Percentiles rank a stretch among this genome's conserved stretches.
These are phyloP conservation scores for Mycena sp. DNA, from an alignment of 1,284 basidiomycete genomes.

Conservation along the genomic window DNA sequence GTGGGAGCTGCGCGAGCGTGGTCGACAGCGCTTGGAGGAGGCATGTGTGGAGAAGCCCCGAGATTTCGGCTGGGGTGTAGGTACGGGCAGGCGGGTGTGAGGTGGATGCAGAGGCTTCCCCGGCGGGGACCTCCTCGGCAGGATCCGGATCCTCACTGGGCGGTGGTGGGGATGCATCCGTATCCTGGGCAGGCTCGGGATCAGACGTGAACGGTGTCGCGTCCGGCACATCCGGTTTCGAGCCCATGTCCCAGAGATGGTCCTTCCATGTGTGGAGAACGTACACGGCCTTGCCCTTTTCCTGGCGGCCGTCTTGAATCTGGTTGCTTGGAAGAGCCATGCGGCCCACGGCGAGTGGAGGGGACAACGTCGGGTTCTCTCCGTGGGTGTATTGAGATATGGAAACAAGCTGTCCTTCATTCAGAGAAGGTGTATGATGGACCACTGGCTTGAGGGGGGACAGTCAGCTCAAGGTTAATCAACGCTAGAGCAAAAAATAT, in stretches of 20 bases:
- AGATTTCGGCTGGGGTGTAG: slow-evolving; percentile 64
- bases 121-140: slow-evolving; percentile 16
- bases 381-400: slow-evolving; percentile 60
- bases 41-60: slow-evolving; percentile 70
- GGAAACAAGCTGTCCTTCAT: slow-evolving; percentile 63
- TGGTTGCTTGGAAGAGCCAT: slow-evolving; percentile 67
- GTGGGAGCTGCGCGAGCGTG: slow-evolving; percentile 55
- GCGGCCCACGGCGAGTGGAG: slow-evolving; percentile 75
- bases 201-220: slow-evolving; percentile 39
- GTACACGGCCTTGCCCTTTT: slow-evolving; percentile 79
- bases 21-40: slow-evolving; percentile 75
- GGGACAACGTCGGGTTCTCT: slow-evolving; percentile 49
- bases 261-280: slow-evolving; percentile 79
- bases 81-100: slow-evolving; percentile 3
- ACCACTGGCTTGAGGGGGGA: slow-evolving; percentile 58
- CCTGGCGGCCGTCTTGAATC: slow-evolving; percentile 50
- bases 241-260: slow-evolving; percentile 74
- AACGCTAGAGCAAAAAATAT: neutral
- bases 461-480: slow-evolving; percentile 18
- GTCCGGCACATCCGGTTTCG: slow-evolving; percentile 63
- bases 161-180: slow-evolving; percentile 26
- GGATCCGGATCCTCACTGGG: slow-evolving; percentile 34
- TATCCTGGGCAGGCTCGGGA: slow-evolving; percentile 29
- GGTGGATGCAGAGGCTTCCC: slow-evolving; percentile 13
- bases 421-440: slow-evolving; percentile 54